Conservation (phyloP, 2,329 filamentous ascomycete genomes). For the Calonectria hongkongensis region DNA sequence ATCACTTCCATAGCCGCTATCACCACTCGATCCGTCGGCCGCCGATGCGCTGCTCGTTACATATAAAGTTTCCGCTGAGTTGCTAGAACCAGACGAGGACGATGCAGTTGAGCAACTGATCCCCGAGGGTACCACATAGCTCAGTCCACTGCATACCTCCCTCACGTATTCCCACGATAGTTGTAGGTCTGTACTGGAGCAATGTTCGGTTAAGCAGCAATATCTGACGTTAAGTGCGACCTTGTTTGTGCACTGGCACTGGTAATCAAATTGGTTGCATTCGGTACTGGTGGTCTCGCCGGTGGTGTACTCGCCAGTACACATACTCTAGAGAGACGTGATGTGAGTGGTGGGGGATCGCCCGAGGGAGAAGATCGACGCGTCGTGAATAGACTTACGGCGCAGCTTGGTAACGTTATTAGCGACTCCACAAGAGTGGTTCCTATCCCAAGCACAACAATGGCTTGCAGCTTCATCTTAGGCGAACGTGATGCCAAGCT, state of each 20-base stretch:
- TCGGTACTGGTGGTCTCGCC: not conserved
- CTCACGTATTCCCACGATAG: slow-evolving; percentile 1
- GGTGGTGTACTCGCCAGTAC: slow-evolving; percentile 11
- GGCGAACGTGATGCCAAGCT: no score
- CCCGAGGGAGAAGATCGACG: not conserved
- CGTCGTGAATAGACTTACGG: not conserved
- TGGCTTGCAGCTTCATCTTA: not conserved
- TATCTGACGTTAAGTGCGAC: not conserved
- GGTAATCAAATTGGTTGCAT: slow-evolving; percentile 13
- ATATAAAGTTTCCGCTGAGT: not conserved
- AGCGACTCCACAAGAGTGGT: slow-evolving; percentile 2
- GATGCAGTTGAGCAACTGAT: not conserved
- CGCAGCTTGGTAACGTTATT: not conserved
- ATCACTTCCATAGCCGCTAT: not conserved
- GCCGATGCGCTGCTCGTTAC: slow-evolving; percentile 1
- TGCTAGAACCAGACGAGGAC: not conserved
- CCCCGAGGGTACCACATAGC: slow-evolving; percentile 2
- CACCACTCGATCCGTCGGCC: not conserved
- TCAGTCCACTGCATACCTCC: not conserved
- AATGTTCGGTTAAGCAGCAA: slow-evolving; percentile 8
- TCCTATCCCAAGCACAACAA: not conserved
- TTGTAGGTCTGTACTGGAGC: not conserved
- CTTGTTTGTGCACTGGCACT: slow-evolving; percentile 10
- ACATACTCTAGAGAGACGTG: not conserved
- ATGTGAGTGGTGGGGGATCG: not conserved